Base-by-base conservation (phyloP, 2,329 filamentous ascomycete species). In the Fusarium anguioides region DNA sequence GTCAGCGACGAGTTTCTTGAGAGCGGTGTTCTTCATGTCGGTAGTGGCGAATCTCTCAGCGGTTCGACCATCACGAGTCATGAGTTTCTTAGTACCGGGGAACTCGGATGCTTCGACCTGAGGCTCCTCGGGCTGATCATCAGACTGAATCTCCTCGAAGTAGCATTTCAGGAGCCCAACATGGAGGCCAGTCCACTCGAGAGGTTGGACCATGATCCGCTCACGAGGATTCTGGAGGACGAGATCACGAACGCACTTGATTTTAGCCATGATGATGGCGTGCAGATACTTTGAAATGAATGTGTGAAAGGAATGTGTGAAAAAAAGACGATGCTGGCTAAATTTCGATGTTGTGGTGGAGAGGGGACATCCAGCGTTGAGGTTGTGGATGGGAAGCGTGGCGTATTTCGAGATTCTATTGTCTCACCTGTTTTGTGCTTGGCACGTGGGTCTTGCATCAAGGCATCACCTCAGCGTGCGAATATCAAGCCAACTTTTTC, bases 201-300 rank as follows among this genome's bases (percentile, higher is more conserved):
- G 18, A 3, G 72, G 72, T 20, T 69, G 70, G 4, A 74, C 72
- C 10, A 66, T 62, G 17, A 74, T 56, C 5, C 72, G 72, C 54
- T 73, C 72, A 33, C 70, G 49, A 12, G 72, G 72, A 21, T 74
- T 46, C 21, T 60, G 66, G n/a, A 67, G 66, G 26, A 73, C 57
- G 31, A 74, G 50, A 27, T 70, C 65, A 45, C 66, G 23, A 8
- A 73, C 40, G 5, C 56, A 58, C 21, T 45, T n/a, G 8, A 35
- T 35, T 18, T 45, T 44, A 6, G 35, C 9, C 65, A 68, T 68
- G 18, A 15, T 23, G 31, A 5, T 2, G 15, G 3, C 3, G 3
- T 5, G 6, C 14, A 6, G 15, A 5, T 5, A 9, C 17, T 17
- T 6, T 3, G 3, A 47, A 18, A 24, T 5, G 2, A 7, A 24